Base-by-base conservation (phyloP, 1,284 basidiomycete genomes). In the Peniophora sp. region DNA sequence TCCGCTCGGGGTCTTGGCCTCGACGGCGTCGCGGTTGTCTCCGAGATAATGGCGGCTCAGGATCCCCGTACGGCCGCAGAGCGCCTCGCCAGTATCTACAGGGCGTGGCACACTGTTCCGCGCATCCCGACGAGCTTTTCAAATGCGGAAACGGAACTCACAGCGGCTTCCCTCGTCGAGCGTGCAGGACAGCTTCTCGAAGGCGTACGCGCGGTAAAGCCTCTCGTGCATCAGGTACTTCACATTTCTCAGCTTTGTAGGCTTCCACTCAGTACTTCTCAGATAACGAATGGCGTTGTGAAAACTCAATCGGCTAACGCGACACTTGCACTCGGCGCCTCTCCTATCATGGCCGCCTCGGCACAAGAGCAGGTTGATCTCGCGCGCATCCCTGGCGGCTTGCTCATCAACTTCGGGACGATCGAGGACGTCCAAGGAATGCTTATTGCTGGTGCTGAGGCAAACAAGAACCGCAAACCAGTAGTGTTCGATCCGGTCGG, bases 401-500 rank as follows among this genome's bases (percentile, higher is more conserved):
- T 97, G 5, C 75, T 98, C 10, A 72, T 97, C 57, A 98, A 98
- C 67, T 91, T 97, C 57, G 95, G 95, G 12, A 97, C 95, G 1
- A 78, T 97, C 62, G 69, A 72, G n/a, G 71, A 75, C 42, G 77
- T 85, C 48, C 75, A 83, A 42, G 88, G 90, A 20, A 96, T 97
- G 88, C 66, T 85, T n/a, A 74, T 79, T 8, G 92, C 90, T 1
- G 92, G 91, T 2, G 63, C 65, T 51, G 72, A 74, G 53, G 90
- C 89, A 9, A 95, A 96, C 61, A 62, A 73, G 36, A 78, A 78
- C 51, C 72, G 75, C 56, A 93, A 88, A 62, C 93, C 94, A 0
- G 68, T 97, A 3, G 76, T 98, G 0, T 92, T 97, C 57, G 95
- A 98, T 65, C 95, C 95, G 1, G 96, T 98, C 3, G 96, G 93